Percentiles rank a stretch among this genome's conserved stretches.
Conservation (phyloP, 768 basidiomycete species). For the Mycena kentingensis region DNA sequence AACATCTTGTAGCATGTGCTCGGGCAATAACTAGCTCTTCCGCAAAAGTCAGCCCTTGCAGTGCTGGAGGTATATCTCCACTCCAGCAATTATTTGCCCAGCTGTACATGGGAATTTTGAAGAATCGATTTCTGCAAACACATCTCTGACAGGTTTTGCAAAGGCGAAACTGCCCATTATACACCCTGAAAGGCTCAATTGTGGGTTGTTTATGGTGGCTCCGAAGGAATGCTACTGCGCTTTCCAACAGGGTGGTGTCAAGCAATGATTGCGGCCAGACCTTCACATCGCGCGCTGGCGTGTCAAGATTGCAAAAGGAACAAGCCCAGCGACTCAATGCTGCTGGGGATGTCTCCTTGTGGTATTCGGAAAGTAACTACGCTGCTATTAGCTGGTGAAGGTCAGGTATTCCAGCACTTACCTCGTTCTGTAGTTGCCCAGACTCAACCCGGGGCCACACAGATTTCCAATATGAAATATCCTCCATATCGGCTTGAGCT, state of each 20-base stretch:
- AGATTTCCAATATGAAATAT: too few relatives aligned
- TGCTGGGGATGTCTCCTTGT: neutral
- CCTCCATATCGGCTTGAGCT: too few relatives aligned
- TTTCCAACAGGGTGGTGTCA: slow-evolving; percentile 3
- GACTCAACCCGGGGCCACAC: too few relatives aligned
- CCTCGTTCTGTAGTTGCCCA: too few relatives aligned
- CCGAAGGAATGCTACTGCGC: neutral
- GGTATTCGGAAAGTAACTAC: slow-evolving; percentile 15
- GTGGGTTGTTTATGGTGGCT: slow-evolving; percentile 2
- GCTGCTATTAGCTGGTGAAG: too few relatives aligned
- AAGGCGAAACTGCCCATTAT: neutral
- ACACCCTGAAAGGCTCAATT: slow-evolving; percentile 11
- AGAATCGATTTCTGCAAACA: slow-evolving; percentile 8
- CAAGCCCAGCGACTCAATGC: neutral
- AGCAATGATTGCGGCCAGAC: neutral
- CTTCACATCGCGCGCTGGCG: neutral
- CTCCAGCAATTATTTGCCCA: slow-evolving; percentile 28
- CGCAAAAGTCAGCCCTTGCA: slow-evolving; percentile 9
- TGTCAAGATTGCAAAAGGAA: slow-evolving; percentile 15
- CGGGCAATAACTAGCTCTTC: slow-evolving; percentile 21
- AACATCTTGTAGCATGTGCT: slow-evolving; percentile 16
- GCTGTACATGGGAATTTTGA: slow-evolving; percentile 13
- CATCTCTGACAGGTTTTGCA: slow-evolving; percentile 13
- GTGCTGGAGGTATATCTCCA: slow-evolving; percentile 15
- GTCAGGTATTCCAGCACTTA: too few relatives aligned